Base-by-base conservation (phyloP, 2,329 filamentous ascomycete species). In the Sclerotinia spermophila region DNA sequence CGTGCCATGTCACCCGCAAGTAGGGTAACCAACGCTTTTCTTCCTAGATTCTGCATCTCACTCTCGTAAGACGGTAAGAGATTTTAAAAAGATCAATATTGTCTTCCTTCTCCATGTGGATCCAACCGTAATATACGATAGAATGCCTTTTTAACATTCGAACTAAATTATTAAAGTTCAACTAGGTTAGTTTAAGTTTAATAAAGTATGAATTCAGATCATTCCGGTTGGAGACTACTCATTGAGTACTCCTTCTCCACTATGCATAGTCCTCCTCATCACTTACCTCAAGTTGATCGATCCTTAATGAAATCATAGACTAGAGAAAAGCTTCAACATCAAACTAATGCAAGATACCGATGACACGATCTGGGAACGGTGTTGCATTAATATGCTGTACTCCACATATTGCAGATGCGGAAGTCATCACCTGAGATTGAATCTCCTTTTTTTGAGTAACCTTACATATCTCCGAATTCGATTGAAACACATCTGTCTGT, bases 311-410 rank as follows among this genome's bases (percentile, higher is more conserved):
- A 55, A n/a, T 27, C 40, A 48, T 60, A 48, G 55, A 56, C 35
- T 67, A 53, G 27, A 15, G 40, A 35, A 44, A 68, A 68, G 53
- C 55, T 68, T 60, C 55, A 51, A 60, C 55, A 24, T 48, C 17
- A 13, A 60, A 59, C 66, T 68, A 60, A 68, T 68, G 66, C 66
- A 60, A 60, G 66, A 60, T 60, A 45, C 66, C 66, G 66, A 40
- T 51, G 42, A 38, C 66, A 68, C 56, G 27, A 60, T 33, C 19
- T 60, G 40, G n/a, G 55, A 55, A 68, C 55, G 38, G 38, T 58
- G 44, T 35, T 48, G 58, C 58, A 61, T 61, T 27, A 42, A 42
- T 24, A 45, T 68, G 56, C 58, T 35, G 55, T 68, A 60, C 66
- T 38, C 53, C 53, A 56, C 45, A n/a, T n/a, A n/a, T n/a, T n/a